A percentile compares a stretch with the other conserved stretches of the same genome.
Conservation (phyloP, 306 rosid species). For the Senna tora region DNA sequence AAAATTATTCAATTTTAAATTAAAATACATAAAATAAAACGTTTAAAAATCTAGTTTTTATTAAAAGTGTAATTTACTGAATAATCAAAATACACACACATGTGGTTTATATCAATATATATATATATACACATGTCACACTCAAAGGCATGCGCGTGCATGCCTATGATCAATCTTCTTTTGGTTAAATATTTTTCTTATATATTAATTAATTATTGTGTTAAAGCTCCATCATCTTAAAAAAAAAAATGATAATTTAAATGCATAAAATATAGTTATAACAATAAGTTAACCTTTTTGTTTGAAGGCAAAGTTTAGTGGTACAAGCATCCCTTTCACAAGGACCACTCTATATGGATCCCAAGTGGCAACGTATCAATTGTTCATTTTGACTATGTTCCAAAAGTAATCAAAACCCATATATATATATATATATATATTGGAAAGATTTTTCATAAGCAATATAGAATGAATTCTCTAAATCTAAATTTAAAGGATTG, state of each 20-base stretch:
- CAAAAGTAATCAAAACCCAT: constrained; percentile 4
- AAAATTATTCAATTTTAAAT: no score
- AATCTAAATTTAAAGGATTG: no score
- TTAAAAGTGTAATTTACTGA: no score
- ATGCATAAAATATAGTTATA: background rate
- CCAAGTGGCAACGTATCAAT: constrained; percentile 13
- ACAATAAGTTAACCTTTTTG: constrained; percentile 14
- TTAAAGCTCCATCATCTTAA: background rate
- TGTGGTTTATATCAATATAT: constrained; percentile 5
- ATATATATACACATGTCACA: constrained; percentile 17
- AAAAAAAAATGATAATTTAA: constrained; percentile 22
- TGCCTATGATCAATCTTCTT: background rate
- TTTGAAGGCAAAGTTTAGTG: constrained; percentile 2
- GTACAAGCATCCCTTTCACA: constrained; percentile 13
- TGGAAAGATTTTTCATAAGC: no score
- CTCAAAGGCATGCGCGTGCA: constrained; percentile 31
- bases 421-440: no score
- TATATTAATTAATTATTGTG: background rate
- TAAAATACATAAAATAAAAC: no score
- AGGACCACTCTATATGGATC: constrained; percentile 1
- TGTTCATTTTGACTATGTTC: constrained; percentile 17
- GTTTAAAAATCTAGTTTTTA: no score
- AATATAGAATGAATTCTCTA: no score
- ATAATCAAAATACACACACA: no score
- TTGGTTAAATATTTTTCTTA: constrained; percentile 11